phyloP scores from a whole-genome alignment of 305 asterid species.

The Fraxinus angustifolia region DNA sequence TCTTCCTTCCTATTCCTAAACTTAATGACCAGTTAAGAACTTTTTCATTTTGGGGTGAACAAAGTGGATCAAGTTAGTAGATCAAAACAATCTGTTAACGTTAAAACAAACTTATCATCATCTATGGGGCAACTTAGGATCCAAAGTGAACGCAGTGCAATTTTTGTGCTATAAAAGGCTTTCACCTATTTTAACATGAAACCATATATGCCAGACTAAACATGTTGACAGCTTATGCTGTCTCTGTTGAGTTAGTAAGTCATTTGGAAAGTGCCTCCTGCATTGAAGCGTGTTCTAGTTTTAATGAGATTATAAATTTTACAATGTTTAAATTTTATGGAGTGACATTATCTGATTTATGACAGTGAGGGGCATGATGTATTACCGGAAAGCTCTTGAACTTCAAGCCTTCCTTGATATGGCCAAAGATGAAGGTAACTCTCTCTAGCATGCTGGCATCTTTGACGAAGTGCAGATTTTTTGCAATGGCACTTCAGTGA shows the following conservation, averaged over 20 bases:
- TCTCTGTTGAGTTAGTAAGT: background rate
- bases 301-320: background rate
- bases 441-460: conserved; percentile 14
- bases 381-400: conserved; percentile 95
- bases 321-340: conserved; percentile 10
- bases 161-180: background rate
- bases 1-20: background rate
- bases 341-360: conserved; percentile 27
- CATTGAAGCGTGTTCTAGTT: conserved; percentile 2
- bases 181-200: background rate
- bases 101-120: background rate
- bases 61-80: background rate
- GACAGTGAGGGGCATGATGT: conserved; percentile 99
- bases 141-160: background rate
- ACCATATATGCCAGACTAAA: background rate
- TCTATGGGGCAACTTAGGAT: background rate
- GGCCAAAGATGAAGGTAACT: conserved; percentile 94
- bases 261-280: background rate
- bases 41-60: background rate
- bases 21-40: background rate
- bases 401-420: conserved; percentile 98
- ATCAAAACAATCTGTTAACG: background rate
- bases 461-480: background rate
- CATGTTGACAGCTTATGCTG: background rate
- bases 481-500: background rate